A percentile compares a stretch with the other conserved stretches of the same genome.
These are phyloP conservation scores for Yarrowia galli DNA, from an alignment of 1,139 yeast species.

Conservation along the genomic window DNA sequence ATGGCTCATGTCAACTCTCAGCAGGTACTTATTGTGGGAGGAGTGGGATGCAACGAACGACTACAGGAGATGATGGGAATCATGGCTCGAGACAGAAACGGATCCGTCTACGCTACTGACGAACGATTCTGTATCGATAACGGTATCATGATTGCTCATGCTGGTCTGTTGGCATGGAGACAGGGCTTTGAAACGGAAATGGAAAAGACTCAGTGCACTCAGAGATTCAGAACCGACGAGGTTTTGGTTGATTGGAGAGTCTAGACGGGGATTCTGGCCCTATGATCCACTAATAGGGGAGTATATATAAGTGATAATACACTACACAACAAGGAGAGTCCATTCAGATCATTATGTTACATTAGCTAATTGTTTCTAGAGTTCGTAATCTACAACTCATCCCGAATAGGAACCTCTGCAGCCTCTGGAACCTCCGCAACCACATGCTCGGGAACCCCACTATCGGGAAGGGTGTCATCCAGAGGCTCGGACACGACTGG, in stretches of 20 bases:
- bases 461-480: constrained; percentile 16
- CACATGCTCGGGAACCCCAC: neutral
- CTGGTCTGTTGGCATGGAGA: constrained; percentile 86
- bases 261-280: constrained; percentile 37
- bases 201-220: constrained; percentile 84
- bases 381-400: neutral
- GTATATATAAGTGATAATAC: no score
- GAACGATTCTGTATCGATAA: constrained; percentile 96
- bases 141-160: constrained; percentile 99
- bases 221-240: constrained; percentile 91
- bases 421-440: neutral
- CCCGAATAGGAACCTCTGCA: neutral
- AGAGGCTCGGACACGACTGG: constrained; percentile 3
- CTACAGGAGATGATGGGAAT: constrained; percentile 94
- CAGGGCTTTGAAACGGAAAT: constrained; percentile 72
- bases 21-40: constrained; percentile 95
- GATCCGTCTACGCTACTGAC: constrained; percentile 90
- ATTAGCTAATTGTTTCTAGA: neutral
- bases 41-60: constrained; percentile 93
- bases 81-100: constrained; percentile 91
- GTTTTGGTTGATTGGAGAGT: constrained; percentile 82
- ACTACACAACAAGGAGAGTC: no score
- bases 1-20: constrained; percentile 95
- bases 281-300: no score
- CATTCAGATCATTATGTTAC: neutral